A percentile compares a stretch with the other conserved stretches of the same genome.
phyloP scores from a whole-genome alignment of 129 eudicot species.

The Dittrichia graveolens region DNA sequence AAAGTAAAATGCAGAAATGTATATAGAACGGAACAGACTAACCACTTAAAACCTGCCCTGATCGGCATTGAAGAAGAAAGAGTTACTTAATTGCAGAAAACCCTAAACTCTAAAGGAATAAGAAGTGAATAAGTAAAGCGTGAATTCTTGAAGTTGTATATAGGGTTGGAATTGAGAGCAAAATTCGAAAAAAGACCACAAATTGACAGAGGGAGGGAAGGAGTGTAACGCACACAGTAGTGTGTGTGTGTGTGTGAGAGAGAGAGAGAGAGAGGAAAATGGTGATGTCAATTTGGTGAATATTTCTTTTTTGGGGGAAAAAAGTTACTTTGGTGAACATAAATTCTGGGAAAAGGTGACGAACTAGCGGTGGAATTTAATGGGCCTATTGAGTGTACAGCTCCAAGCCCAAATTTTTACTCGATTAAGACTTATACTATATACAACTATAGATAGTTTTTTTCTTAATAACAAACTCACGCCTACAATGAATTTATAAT shows the following conservation, averaged over 20 bases:
- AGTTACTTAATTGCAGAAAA: constrained; percentile 21
- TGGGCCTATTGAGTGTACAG: not conserved
- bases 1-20: not conserved
- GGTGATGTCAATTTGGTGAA: constrained; percentile 26
- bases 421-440: not conserved
- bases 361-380: not conserved
- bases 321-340: constrained; percentile 13
- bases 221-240: constrained; percentile 33
- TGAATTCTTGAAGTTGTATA: constrained; percentile 14
- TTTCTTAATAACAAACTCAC: no score
- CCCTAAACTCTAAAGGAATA: constrained; percentile 31
- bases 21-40: constrained; percentile 21
- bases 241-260: constrained; percentile 23
- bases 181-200: constrained; percentile 25
- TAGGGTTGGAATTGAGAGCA: constrained; percentile 17
- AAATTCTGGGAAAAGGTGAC: constrained; percentile 19
- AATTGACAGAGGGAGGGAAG: constrained; percentile 28
- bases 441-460: no score
- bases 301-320: not conserved
- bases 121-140: constrained; percentile 14
- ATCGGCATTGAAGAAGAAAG: constrained; percentile 51
- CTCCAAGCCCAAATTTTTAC: not conserved
- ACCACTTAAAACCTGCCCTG: constrained; percentile 71
- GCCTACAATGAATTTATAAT: no score
- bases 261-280: constrained; percentile 16